Evolutionary conservation across 805 yeast species (phyloP).

Genomic region (Yamadazyma ubonensis): DNA sequence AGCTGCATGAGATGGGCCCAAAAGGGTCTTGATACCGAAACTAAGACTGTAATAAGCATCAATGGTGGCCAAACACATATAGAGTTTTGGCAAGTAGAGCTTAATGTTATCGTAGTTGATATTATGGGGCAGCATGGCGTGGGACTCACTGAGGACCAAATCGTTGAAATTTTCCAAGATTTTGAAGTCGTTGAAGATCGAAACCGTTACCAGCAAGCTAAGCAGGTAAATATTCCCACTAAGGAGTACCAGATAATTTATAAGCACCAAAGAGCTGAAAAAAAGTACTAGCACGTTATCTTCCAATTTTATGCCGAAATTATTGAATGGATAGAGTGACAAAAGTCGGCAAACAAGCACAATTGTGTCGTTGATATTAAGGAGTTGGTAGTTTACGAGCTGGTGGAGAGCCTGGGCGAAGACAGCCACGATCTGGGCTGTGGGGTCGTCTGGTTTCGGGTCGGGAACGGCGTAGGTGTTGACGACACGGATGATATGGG

Average conservation of each 20-base stretch:
- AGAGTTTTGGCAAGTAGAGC: slow-evolving; percentile 43
- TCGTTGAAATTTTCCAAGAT: slow-evolving; percentile 46
- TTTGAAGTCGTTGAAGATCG: slow-evolving; percentile 59
- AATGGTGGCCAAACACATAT: slow-evolving; percentile 44
- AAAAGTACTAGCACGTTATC: slow-evolving; percentile 29
- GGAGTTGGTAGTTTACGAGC: slow-evolving; percentile 35
- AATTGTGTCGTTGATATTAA: slow-evolving; percentile 33
- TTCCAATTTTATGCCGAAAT: slow-evolving; percentile 19
- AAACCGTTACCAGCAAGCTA: slow-evolving; percentile 50
- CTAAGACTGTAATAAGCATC: slow-evolving; percentile 33
- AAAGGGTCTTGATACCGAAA: slow-evolving; percentile 30
- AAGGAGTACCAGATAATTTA: slow-evolving; percentile 57
- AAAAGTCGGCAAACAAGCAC: slow-evolving; percentile 34
- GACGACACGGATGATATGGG: slow-evolving; percentile 17
- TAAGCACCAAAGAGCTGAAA: slow-evolving; percentile 29
- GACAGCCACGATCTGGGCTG: slow-evolving; percentile 35
- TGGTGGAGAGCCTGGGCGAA: slow-evolving; percentile 42
- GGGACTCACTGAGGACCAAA: slow-evolving; percentile 15
- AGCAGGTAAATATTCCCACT: slow-evolving; percentile 61
- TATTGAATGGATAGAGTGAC: slow-evolving; percentile 35
- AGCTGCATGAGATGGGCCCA: slow-evolving; percentile 9
- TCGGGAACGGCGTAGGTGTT: slow-evolving; percentile 19
- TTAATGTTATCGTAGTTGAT: slow-evolving; percentile 24
- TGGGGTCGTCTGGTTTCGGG: slow-evolving; percentile 24
- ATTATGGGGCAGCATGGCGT: slow-evolving; percentile 7